These are phyloP conservation scores for Diaporthe vaccinii DNA, from an alignment of 2,329 filamentous ascomycete genomes.

Conservation along the genomic window DNA sequence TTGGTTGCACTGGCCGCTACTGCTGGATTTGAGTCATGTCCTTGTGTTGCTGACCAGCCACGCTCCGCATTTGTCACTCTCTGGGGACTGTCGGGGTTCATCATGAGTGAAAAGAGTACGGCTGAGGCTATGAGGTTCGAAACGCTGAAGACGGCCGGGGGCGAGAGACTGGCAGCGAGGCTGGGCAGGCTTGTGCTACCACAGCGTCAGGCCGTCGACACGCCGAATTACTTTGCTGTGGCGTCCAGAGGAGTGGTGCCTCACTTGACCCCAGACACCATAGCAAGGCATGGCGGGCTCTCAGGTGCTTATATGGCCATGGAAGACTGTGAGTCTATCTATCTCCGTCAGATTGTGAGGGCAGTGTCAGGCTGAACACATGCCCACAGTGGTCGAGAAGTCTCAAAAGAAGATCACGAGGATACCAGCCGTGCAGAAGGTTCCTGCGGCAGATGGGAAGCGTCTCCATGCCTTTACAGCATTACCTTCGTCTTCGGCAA, in stretches of 20 bases:
- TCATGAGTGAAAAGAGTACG: slow-evolving; percentile 40
- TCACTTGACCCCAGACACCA: slow-evolving; percentile 89
- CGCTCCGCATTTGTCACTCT: not conserved
- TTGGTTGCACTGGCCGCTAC: not conserved
- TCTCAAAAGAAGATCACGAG: slow-evolving; percentile 54
- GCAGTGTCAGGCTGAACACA: not conserved
- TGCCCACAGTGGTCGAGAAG: slow-evolving; percentile 66
- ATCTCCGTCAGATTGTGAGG: slow-evolving; percentile 27
- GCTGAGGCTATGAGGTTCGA: slow-evolving; percentile 57
- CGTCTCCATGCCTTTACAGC: slow-evolving; percentile 83
- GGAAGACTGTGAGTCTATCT: slow-evolving; percentile 84
- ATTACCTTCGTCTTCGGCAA: slow-evolving; percentile 73
- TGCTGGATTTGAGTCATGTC: slow-evolving; percentile 11
- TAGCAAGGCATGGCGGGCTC: slow-evolving; percentile 74
- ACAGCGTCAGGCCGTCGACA: slow-evolving; percentile 77
- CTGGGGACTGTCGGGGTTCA: slow-evolving; percentile 18
- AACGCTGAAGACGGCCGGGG: slow-evolving; percentile 57
- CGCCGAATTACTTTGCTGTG: slow-evolving; percentile 84
- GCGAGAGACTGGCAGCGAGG: slow-evolving; percentile 66
- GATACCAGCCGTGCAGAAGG: slow-evolving; percentile 60
- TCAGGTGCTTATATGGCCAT: slow-evolving; percentile 83
- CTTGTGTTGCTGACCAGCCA: slow-evolving; percentile 18
- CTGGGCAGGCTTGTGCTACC: slow-evolving; percentile 76
- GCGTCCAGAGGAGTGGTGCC: slow-evolving; percentile 88
- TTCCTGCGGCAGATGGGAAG: slow-evolving; percentile 56